Evolutionary conservation across 78 protist genomes (phyloP).

Genomic region (Capsaspora owczarzaki): DNA sequence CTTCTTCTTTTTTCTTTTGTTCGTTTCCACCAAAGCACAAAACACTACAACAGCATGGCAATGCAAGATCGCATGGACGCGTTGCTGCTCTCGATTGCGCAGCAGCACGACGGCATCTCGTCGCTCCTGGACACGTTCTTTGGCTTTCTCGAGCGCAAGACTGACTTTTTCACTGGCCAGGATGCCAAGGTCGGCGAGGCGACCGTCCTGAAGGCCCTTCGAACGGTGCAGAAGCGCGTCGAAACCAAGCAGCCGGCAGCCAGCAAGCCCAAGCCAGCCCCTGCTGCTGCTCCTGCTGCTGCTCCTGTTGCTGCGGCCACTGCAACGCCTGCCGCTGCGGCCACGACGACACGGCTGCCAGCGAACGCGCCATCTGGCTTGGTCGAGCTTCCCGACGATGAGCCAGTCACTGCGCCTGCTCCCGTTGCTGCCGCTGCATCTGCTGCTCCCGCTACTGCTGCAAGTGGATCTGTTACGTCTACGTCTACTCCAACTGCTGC

Average conservation of each 20-base stretch:
- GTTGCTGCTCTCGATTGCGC: slow-evolving; percentile 36
- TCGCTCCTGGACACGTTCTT: slow-evolving; percentile 44
- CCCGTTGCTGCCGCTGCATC: too few relatives aligned
- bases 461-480: too few relatives aligned
- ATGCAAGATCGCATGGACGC: slow-evolving; percentile 54
- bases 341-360: not conserved
- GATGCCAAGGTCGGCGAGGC: not conserved
- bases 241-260: not conserved
- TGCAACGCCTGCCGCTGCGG: not conserved
- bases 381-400: too few relatives aligned
- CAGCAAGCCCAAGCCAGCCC: not conserved
- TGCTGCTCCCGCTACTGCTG: too few relatives aligned
- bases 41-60: too few relatives aligned
- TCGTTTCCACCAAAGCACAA: too few relatives aligned
- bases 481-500: too few relatives aligned
- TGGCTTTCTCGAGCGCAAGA: slow-evolving; percentile 50
- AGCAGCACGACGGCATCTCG: slow-evolving; percentile 47
- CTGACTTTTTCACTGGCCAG: slow-evolving; percentile 53
- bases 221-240: not conserved
- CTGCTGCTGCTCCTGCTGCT: not conserved
- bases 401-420: not conserved
- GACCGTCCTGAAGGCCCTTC: not conserved
- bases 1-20: too few relatives aligned
- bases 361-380: too few relatives aligned
- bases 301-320: not conserved